Evolutionary conservation across 305 asterid species (phyloP).

Genomic region (Fraxinus sp.): DNA sequence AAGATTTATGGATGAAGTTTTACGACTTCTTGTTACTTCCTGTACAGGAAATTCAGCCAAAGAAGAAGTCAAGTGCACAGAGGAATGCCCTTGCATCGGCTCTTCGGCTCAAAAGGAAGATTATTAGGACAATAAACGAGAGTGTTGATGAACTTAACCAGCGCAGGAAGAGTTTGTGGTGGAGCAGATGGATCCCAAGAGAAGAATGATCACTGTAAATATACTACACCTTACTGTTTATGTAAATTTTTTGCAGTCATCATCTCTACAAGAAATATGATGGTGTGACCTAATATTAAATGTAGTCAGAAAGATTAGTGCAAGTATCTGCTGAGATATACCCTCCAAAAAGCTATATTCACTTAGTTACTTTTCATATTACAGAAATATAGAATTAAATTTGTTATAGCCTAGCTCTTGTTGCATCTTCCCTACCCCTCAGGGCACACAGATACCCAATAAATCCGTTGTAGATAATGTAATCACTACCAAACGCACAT

Average conservation of each 20-base stretch:
- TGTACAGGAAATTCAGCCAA: constrained; percentile 69
- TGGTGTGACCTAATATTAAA: constrained; percentile 19
- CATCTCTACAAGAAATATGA: constrained; percentile 19
- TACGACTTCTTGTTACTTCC: neutral
- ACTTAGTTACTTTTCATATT: constrained; percentile 14
- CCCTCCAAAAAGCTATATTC: neutral
- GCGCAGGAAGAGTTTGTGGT: constrained; percentile 77
- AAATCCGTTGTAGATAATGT: neutral
- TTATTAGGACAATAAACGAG: constrained; percentile 60
- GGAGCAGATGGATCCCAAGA: constrained; percentile 95
- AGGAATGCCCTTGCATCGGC: constrained; percentile 92
- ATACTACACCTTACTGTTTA: neutral
- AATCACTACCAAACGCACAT: neutral
- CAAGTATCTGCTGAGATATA: constrained; percentile 19
- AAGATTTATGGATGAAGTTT: neutral
- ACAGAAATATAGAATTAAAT: neutral
- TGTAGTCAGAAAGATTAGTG: constrained; percentile 19
- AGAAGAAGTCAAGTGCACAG: constrained; percentile 58
- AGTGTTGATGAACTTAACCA: constrained; percentile 67
- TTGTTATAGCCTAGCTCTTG: neutral
- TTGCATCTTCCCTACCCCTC: neutral
- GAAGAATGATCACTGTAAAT: constrained; percentile 56
- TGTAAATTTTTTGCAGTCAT: constrained; percentile 43
- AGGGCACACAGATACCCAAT: neutral
- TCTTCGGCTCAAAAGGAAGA: constrained; percentile 68